A percentile compares a stretch with the other conserved stretches of the same genome.
phyloP scores from a whole-genome alignment of 306 rosid genomes.

The Fragaria vesca region DNA sequence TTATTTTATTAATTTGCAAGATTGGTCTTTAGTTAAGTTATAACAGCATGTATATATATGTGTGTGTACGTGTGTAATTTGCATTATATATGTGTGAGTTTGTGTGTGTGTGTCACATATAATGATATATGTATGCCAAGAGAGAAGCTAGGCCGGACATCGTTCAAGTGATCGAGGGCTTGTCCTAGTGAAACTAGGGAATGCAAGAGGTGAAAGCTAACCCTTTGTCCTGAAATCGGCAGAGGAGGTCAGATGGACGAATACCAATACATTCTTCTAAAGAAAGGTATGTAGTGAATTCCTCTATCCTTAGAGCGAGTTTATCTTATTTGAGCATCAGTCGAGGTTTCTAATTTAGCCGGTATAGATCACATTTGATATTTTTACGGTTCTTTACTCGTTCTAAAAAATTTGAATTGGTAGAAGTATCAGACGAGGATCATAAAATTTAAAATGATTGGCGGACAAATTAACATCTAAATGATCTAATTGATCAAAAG shows the following conservation, averaged over 20 bases:
- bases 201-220: background rate
- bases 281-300: background rate
- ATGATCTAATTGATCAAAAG: background rate
- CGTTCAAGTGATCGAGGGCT: background rate
- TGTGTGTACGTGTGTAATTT: background rate
- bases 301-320: no score
- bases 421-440: background rate
- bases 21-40: background rate
- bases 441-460: background rate
- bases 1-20: background rate
- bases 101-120: background rate
- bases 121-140: background rate
- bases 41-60: background rate
- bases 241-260: background rate
- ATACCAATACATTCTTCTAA: background rate
- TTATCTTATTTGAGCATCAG: background rate
- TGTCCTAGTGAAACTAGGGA: background rate
- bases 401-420: background rate
- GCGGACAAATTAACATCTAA: background rate
- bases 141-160: background rate
- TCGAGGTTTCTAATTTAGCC: background rate
- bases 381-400: background rate
- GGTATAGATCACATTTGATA: background rate
- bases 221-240: background rate
- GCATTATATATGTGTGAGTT: no score